phyloP scores from a whole-genome alignment of 2,329 filamentous ascomycete genomes.

The Magnaporthiopsis incrustans region DNA sequence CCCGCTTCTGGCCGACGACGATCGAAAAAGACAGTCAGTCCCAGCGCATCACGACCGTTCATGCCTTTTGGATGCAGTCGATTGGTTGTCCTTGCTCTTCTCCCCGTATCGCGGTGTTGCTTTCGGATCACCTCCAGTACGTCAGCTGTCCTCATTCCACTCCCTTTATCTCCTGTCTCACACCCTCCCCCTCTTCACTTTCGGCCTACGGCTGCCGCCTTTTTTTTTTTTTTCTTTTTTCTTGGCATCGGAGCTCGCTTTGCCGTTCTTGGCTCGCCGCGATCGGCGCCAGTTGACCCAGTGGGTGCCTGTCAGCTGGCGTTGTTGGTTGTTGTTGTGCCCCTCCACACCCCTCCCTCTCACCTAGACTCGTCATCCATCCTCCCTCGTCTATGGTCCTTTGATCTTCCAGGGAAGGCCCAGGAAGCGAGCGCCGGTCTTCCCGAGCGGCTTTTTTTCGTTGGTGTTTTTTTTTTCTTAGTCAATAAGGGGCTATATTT shows the following conservation, averaged over 20 bases:
- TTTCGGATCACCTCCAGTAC: not conserved
- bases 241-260: not conserved
- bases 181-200: not conserved
- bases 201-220: too few species aligned
- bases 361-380: not conserved
- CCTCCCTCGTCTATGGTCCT: not conserved
- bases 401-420: not conserved
- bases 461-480: not conserved
- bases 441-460: not conserved
- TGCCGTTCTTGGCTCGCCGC: not conserved
- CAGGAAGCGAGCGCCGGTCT: not conserved
- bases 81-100: not conserved
- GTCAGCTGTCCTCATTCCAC: not conserved
- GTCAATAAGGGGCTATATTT: constrained; percentile 8
- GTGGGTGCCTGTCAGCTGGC: not conserved
- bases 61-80: not conserved
- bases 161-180: not conserved
- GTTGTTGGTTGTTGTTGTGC: not conserved
- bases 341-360: not conserved
- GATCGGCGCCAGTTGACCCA: not conserved
- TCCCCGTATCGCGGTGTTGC: not conserved
- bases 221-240: not conserved
- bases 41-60: not conserved
- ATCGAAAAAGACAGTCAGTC: not conserved
- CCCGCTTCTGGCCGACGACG: not conserved